phyloP scores from a whole-genome alignment of 2,329 filamentous ascomycete species.

The Cladosporium sphaerospermum region DNA sequence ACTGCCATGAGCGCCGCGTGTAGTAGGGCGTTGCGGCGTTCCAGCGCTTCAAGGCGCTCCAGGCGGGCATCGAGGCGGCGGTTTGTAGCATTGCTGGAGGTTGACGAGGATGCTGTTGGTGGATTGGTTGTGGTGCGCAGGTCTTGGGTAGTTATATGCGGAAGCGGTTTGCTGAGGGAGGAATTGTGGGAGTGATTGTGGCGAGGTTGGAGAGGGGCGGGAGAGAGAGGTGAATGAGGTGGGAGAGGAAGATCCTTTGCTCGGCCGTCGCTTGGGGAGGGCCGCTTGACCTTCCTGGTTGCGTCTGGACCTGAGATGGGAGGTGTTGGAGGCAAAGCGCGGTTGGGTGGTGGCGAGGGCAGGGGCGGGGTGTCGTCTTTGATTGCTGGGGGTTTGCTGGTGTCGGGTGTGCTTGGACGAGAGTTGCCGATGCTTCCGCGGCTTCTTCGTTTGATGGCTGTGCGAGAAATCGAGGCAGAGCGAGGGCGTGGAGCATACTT shows the following conservation, averaged over 20 bases:
- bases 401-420: constrained; percentile 14
- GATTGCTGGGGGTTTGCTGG: constrained; percentile 11
- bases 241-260: constrained; percentile 20
- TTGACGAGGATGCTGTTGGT: constrained; percentile 6
- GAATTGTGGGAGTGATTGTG: not conserved
- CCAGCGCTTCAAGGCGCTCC: constrained; percentile 33
- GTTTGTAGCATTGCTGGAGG: not conserved
- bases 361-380: constrained; percentile 24
- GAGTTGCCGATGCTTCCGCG: constrained; percentile 14
- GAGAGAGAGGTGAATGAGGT: constrained; percentile 20
- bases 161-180: not conserved
- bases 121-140: constrained; percentile 6
- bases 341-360: constrained; percentile 29
- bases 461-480: constrained; percentile 25
- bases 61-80: constrained; percentile 28
- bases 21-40: constrained; percentile 35
- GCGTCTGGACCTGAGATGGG: constrained; percentile 27
- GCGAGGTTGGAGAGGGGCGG: constrained; percentile 8
- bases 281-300: not conserved
- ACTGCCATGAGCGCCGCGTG: constrained; percentile 37
- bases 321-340: constrained; percentile 30
- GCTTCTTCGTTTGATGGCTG: constrained; percentile 19
- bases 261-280: constrained; percentile 11
- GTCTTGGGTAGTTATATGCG: constrained; percentile 11
- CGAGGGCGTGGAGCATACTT: constrained; percentile 28